Evolutionary conservation across 2,329 filamentous ascomycete genomes (phyloP).

Genomic region (Triangularia setosa): DNA sequence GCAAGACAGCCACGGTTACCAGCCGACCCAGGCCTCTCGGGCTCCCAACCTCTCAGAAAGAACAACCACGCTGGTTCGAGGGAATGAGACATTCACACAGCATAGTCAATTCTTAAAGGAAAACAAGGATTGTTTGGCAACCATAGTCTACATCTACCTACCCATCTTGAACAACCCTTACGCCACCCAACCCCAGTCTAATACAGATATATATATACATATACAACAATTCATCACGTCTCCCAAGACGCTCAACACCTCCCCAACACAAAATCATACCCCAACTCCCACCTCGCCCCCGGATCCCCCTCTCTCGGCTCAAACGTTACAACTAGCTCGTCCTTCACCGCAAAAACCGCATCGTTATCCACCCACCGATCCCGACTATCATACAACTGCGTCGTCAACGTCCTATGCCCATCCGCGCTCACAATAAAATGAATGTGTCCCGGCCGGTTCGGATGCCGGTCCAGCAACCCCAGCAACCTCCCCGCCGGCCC

Average conservation of each 20-base stretch:
- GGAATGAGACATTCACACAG: no score
- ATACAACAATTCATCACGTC: not conserved
- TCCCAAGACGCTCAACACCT: not conserved
- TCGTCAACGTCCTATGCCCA: slow-evolving; percentile 62
- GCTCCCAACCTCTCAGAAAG: no score
- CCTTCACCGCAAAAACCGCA: slow-evolving; percentile 40
- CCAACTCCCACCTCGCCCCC: slow-evolving; percentile 31
- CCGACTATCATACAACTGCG: slow-evolving; percentile 62
- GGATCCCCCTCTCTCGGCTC: slow-evolving; percentile 28
- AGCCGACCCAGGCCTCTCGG: no score
- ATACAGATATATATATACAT: not conserved
- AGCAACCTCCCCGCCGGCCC: slow-evolving; percentile 35
- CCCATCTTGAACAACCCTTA: not conserved
- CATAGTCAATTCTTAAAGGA: not conserved
- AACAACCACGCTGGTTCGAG: no score
- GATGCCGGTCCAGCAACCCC: slow-evolving; percentile 33
- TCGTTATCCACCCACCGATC: slow-evolving; percentile 54
- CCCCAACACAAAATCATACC: slow-evolving; percentile 37
- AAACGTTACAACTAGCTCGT: slow-evolving; percentile 36
- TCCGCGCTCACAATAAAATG: slow-evolving; percentile 42
- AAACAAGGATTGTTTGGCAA: not conserved
- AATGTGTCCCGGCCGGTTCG: slow-evolving; percentile 37
- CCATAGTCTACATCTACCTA: not conserved
- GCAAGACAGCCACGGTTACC: no score
- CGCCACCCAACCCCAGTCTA: not conserved